Base-by-base conservation (phyloP, 2,329 filamentous ascomycete species). In the Alternaria hordeiaustralica region DNA sequence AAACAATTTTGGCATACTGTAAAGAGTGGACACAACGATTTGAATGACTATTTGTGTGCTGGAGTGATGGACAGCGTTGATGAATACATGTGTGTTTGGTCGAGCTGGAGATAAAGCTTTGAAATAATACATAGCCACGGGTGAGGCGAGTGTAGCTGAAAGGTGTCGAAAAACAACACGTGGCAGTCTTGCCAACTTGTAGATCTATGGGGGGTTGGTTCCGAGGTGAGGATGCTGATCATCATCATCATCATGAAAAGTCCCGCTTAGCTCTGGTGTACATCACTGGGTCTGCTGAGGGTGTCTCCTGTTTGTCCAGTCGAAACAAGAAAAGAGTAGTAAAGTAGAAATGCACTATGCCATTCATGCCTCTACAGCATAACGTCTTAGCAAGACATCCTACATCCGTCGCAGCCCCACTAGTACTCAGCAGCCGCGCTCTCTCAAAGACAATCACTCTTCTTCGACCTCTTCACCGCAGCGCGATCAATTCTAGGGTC, bases 401-500 rank as follows among this genome's bases (percentile, higher is more conserved):
- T n/a, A 12, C 0, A 7, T 53, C 20, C 6, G 4, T 15, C 13
- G 8, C 13, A 15, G 28, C 20, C 2, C 9, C 5, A 25, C 5
- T 10, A 53, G 28, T 6, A 41, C 23, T 10, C 13, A 36, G 4
- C 8, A n/a, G 6, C 9, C 6, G 12, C 15, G 2, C 1, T 9
- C 20, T 12, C 28, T 53, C 20, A 53, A 9, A 4, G 0, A 18
- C 28, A 53, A 15, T 58, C 55, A 10, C 36, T 58, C 54, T 25
- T 61, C 20, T 25, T 57, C 7, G 23, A 45, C n/a, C 13, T 58
- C 56, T 64, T 69, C 9, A 23, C 57, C 8, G 55, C 61, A 11
- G 43, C 41, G 5, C 55, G 20, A 55, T 71, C 64, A 7, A 72
- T 64, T 30, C 60, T 64, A 5, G 67, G 68, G 45, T 73, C 67